A percentile compares a stretch with the other conserved stretches of the same genome.
Conservation (phyloP, 495 filamentous ascomycete genomes). For the Chaetomium tenue region DNA sequence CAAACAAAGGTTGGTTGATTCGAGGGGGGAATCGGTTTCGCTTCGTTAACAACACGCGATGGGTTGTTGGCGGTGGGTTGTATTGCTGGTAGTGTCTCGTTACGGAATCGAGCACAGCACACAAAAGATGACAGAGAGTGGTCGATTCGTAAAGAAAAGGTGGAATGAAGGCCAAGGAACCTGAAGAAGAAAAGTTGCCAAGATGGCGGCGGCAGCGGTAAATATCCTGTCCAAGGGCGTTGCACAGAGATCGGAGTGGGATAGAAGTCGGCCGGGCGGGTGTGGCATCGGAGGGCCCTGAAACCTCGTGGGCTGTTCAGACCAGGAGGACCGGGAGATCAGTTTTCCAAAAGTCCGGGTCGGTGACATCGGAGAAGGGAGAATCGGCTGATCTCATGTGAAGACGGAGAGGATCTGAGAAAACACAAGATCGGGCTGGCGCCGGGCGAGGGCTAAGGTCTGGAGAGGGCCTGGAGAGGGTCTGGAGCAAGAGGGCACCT, state of each 20-base stretch:
- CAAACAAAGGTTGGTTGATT: no score
- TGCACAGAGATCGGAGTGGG: neutral
- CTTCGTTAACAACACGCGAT: no score
- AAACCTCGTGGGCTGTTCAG: constrained; percentile 10
- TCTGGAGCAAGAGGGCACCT: no score
- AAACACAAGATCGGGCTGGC: constrained; percentile 10
- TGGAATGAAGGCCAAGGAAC: neutral
- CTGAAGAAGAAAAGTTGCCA: neutral
- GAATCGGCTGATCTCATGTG: constrained; percentile 1
- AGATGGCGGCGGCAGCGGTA: neutral
- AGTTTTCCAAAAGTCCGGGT: neutral
- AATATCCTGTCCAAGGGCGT: constrained; percentile 4
- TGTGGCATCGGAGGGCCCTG: neutral
- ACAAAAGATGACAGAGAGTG: no score
- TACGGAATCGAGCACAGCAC: no score
- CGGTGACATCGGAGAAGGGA: neutral
- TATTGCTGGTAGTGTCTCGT: no score
- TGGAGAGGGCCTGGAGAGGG: constrained; percentile 1
- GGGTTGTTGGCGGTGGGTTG: no score
- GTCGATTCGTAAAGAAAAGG: neutral
- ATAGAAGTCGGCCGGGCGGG: neutral
- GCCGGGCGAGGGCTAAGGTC: neutral
- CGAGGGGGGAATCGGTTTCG: no score
- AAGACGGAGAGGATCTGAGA: neutral
- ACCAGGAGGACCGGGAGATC: constrained; percentile 3